These are phyloP conservation scores for Tulasnella sp. DNA, from an alignment of 768 basidiomycete genomes.

Conservation along the genomic window DNA sequence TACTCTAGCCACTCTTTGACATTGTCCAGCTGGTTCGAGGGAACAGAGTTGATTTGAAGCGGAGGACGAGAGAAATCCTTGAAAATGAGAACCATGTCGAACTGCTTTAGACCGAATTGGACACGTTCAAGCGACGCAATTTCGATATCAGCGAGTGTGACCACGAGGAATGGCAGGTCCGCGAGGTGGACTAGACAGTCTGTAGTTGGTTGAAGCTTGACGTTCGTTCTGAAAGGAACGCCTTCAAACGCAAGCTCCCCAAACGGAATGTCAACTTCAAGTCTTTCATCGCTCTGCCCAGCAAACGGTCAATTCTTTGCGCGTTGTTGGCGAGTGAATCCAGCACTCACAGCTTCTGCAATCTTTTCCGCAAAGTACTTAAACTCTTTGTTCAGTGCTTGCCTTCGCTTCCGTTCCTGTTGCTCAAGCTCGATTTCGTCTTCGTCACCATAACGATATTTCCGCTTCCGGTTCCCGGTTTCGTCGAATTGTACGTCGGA, in stretches of 20 bases:
- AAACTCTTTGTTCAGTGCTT: conserved; percentile 89
- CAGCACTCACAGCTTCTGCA: conserved; percentile 69
- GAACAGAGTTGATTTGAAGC: conserved; percentile 95
- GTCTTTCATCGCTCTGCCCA: conserved; percentile 71
- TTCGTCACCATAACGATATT: conserved; percentile 95
- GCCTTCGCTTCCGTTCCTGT: conserved; percentile 86
- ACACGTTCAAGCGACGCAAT: conserved; percentile 96
- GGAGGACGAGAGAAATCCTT: conserved; percentile 92
- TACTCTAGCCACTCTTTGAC: conserved; percentile 99
- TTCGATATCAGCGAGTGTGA: conserved; percentile 91
- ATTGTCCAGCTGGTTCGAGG: conserved; percentile 83
- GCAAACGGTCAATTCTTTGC: neutral
- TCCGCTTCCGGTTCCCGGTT: conserved; percentile 97
- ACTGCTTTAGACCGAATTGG: conserved; percentile 92
- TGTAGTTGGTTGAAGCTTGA: conserved; percentile 90
- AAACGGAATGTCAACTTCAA: conserved; percentile 96
- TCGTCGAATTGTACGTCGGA: conserved; percentile 98
- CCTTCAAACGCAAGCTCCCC: conserved; percentile 94
- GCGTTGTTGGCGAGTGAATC: neutral
- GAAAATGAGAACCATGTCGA: conserved; percentile 95
- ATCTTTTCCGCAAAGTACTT: conserved; percentile 90
- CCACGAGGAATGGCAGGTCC: conserved; percentile 92
- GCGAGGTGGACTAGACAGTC: conserved; percentile 95
- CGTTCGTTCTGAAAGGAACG: conserved; percentile 93
- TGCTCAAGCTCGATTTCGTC: conserved; percentile 99